Base-by-base conservation (phyloP, 164 flowering plant species). In the Vitis rotundifolia region DNA sequence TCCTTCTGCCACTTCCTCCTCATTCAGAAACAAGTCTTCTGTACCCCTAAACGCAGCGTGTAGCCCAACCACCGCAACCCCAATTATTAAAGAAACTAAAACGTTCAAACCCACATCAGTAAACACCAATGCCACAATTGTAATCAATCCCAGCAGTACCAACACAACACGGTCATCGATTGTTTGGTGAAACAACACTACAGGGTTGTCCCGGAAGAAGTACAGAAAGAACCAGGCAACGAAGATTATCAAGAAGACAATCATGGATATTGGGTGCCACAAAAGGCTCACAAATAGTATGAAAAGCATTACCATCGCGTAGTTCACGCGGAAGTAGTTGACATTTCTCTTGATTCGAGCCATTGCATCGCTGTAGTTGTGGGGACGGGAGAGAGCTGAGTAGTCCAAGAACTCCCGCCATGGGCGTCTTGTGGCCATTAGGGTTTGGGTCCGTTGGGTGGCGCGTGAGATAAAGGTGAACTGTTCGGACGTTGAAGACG, bases 391-490 rank as follows among this genome's bases (percentile, higher is more conserved):
- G 73, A 88, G 56, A 31, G 77, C 10, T 16, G 81, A 61, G 69
- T 58, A 47, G 57, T 61, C 66, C 59, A 83, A 22, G 67, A 88
- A 64, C 44, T 78, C 75, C 3, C 67, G 63, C 91, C 91, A 88
- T 47, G 89, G 88, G 48, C 91, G 89, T 68, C 75, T 81, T 26
- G 78, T 72, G 68, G 84, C 69, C 63, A 78, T 58, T 5, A 74
- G 26, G 26, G 79, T 11, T 37, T 64, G 63, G 47, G 76, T 65
- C 2, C 74, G 28, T 49, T 50, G 18, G 50, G 62, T 57, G 59
- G 86, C 80, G 66, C 75, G 71, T 8, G 81, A 53, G 58, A 77
- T 13, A 64, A 70, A 69, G 12, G 82, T 9, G 50, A 61, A 37
- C 19, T 16, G 61, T 11, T 49, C 26, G 3, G 71, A 51, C 0